Evolutionary conservation across 768 basidiomycete species (phyloP).

Genomic region (Gymnopilus dilepis): DNA sequence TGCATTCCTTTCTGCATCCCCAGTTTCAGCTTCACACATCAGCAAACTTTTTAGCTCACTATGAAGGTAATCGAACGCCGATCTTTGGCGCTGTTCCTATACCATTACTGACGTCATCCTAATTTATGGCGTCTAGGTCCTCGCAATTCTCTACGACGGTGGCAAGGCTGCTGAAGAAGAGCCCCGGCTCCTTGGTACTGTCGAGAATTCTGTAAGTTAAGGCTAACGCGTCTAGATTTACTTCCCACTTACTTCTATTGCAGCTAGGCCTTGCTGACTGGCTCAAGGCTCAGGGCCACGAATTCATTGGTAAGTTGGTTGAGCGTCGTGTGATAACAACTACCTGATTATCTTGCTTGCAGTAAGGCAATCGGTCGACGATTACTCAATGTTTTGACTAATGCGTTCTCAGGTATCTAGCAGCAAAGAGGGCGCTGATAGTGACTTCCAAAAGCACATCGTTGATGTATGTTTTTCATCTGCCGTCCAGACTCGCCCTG

Average conservation of each 20-base stretch:
- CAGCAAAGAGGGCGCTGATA: conserved; percentile 83
- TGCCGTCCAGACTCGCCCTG: not conserved
- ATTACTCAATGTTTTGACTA: not conserved
- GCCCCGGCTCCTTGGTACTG: conserved; percentile 78
- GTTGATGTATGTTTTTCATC: conserved; percentile 60
- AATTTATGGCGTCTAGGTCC: conserved; percentile 47
- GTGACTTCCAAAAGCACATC: conserved; percentile 83
- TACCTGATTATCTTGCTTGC: not conserved
- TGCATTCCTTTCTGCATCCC: conserved; percentile 10
- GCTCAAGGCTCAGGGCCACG: conserved; percentile 75
- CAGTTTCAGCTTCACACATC: conserved; percentile 9
- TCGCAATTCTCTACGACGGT: conserved; percentile 78
- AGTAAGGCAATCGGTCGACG: not conserved
- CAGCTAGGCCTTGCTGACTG: conserved; percentile 77
- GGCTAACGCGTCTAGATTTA: not conserved
- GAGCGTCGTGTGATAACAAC: not conserved
- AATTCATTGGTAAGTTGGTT: conserved; percentile 61
- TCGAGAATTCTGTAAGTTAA: conserved; percentile 70
- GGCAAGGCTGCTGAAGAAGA: conserved; percentile 68
- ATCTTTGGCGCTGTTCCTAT: conserved; percentile 3
- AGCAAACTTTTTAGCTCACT: conserved; percentile 7
- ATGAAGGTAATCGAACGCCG: conserved; percentile 25
- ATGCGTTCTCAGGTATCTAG: conserved; percentile 60
- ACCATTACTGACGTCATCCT: conserved; percentile 17
- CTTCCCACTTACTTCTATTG: conserved; percentile 9